These are phyloP conservation scores for Fraxinus pennsylvanica DNA, from an alignment of 257 asterid genomes.

Conservation along the genomic window DNA sequence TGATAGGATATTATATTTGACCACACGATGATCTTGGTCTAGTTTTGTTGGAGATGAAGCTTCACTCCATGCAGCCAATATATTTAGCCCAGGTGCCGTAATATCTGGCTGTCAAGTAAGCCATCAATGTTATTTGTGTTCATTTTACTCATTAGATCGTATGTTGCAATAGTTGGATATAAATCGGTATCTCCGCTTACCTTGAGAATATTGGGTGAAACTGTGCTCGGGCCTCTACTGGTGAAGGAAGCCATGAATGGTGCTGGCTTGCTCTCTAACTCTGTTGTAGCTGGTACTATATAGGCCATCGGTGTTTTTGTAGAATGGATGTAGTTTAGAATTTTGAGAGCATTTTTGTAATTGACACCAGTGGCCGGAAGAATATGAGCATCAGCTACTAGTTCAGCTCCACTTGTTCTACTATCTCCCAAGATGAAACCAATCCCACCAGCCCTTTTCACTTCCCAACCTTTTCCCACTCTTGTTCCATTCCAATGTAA, in stretches of 20 bases:
- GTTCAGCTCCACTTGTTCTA: conserved; percentile 48
- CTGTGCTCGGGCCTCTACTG: conserved; percentile 57
- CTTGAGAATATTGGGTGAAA: conserved; percentile 56
- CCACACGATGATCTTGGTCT: conserved; percentile 52
- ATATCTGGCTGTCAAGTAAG: conserved; percentile 70
- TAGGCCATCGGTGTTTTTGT: conserved; percentile 34
- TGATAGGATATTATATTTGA: conserved; percentile 64
- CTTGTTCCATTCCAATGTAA: conserved; percentile 75
- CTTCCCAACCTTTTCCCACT: conserved; percentile 78
- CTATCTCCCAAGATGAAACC: conserved; percentile 72
- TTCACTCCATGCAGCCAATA: conserved; percentile 98
- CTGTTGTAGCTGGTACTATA: conserved; percentile 41
- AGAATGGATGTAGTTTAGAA: conserved; percentile 45
- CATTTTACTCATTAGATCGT: not conserved
- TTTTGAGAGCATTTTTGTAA: conserved; percentile 36
- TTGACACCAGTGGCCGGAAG: conserved; percentile 61
- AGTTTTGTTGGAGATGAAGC: conserved; percentile 72
- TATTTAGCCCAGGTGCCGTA: conserved; percentile 87
- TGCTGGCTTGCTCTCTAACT: conserved; percentile 45
- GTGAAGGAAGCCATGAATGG: conserved; percentile 61
- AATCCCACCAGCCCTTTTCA: conserved; percentile 78
- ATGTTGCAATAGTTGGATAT: not conserved
- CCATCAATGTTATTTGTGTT: not conserved
- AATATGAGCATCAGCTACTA: conserved; percentile 48
- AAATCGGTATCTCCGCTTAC: conserved; percentile 22